These are phyloP conservation scores for Apiotrichum brassicae DNA, from an alignment of 1,284 basidiomycete species.

Conservation along the genomic window DNA sequence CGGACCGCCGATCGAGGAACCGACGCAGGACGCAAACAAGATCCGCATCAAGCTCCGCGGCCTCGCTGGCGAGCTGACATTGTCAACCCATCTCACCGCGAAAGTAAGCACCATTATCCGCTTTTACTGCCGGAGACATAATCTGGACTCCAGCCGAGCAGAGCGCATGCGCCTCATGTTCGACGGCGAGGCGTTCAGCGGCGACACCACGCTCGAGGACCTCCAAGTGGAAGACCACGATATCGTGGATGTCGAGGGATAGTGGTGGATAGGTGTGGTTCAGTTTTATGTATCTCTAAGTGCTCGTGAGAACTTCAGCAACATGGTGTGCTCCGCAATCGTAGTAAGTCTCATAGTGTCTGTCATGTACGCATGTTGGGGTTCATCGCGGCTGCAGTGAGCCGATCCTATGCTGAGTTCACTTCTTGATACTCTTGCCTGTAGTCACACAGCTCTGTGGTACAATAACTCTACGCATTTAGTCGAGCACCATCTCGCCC, in stretches of 20 bases:
- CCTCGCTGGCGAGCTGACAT: conserved; percentile 3
- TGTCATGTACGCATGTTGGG: no score
- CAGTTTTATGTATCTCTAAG: no score
- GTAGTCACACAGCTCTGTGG: no score
- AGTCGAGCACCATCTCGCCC: conserved; percentile 44
- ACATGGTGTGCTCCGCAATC: no score
- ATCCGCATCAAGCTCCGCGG: conserved; percentile 9
- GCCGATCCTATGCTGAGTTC: no score
- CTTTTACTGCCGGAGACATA: conserved; percentile 20
- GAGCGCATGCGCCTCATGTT: no score
- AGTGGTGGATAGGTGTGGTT: neutral
- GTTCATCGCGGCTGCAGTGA: no score
- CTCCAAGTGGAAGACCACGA: conserved; percentile 30
- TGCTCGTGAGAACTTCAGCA: no score
- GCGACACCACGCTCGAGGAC: conserved; percentile 16
- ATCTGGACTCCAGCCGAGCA: no score
- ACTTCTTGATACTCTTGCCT: no score
- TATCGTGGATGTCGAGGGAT: conserved; percentile 19
- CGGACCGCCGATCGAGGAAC: neutral
- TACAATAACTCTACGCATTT: no score
- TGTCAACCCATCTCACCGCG: conserved; percentile 2
- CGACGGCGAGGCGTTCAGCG: conserved; percentile 26
- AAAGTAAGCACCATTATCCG: conserved; percentile 9
- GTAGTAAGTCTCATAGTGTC: no score
- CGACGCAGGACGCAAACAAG: neutral